These are phyloP conservation scores for Jaltomata sinuosa DNA, from an alignment of 257 asterid species.

Conservation along the genomic window DNA sequence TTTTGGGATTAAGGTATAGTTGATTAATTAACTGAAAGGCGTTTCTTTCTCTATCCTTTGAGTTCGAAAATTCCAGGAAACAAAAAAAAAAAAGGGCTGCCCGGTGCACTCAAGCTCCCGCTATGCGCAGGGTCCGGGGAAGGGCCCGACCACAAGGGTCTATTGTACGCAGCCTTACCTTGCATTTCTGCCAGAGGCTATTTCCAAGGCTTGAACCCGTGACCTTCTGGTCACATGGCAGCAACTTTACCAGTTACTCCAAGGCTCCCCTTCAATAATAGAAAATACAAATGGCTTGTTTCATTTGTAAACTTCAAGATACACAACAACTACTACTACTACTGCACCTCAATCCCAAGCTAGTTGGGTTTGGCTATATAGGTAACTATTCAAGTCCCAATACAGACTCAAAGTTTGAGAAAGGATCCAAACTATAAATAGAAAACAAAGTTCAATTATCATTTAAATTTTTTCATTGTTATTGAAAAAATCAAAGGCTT, in stretches of 20 bases:
- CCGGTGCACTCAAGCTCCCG: too few relatives aligned
- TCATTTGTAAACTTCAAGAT: not conserved
- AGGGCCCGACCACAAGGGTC: too few relatives aligned
- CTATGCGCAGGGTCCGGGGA: too few relatives aligned
- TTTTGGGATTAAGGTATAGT: not conserved
- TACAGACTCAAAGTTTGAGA: not conserved
- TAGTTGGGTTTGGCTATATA: not conserved
- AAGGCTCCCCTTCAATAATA: not conserved
- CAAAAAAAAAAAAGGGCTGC: too few relatives aligned
- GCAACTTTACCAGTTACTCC: too few relatives aligned
- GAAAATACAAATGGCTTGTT: not conserved
- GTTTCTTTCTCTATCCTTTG: not conserved
- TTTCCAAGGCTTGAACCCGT: too few relatives aligned
- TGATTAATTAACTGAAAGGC: not conserved
- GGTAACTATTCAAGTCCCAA: not conserved
- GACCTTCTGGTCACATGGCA: too few relatives aligned
- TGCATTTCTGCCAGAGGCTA: too few relatives aligned
- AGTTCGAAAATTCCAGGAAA: not conserved
- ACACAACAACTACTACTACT: not conserved
- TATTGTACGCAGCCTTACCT: too few relatives aligned
- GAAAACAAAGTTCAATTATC: not conserved
- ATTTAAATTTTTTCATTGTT: not conserved
- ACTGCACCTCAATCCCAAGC: not conserved
- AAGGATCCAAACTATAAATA: slow-evolving; percentile 1
- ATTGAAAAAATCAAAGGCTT: not conserved